Evolutionary conservation across 1,284 basidiomycete species (phyloP).

Genomic region (Ceratobasidium sp.): DNA sequence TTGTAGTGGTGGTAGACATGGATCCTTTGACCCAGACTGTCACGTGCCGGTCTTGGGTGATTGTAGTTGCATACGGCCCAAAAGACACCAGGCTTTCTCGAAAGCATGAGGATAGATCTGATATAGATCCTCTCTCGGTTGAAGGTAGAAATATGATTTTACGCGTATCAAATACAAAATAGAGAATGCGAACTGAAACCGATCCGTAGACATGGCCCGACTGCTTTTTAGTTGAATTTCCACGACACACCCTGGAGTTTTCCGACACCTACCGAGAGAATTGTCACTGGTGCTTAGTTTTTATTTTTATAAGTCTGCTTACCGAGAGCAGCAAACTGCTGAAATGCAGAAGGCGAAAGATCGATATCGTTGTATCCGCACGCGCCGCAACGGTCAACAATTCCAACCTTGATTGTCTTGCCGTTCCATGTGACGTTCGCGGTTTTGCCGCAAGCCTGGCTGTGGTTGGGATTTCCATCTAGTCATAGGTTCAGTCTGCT

Average conservation of each 20-base stretch:
- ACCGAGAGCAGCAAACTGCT: constrained; percentile 31
- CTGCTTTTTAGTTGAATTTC: constrained; percentile 31
- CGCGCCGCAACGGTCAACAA: constrained; percentile 33
- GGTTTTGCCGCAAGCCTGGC: constrained; percentile 33
- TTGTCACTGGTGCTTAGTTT: background rate
- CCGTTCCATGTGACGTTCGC: constrained; percentile 29
- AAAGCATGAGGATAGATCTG: too few species aligned
- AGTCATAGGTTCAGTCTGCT: background rate
- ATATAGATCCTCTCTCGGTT: too few species aligned
- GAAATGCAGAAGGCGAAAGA: constrained; percentile 35
- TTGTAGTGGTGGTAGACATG: constrained; percentile 13
- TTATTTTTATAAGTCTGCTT: too few species aligned
- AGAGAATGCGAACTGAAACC: too few species aligned
- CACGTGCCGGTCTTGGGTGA: background rate
- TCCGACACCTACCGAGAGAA: background rate
- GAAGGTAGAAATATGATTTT: too few species aligned
- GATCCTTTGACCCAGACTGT: background rate
- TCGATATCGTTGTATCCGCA: constrained; percentile 39
- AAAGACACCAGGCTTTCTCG: too few species aligned
- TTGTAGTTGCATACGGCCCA: background rate
- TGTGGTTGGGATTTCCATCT: constrained; percentile 38
- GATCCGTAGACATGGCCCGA: background rate
- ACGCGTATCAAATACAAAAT: too few species aligned
- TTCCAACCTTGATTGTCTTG: constrained; percentile 38
- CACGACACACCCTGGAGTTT: constrained; percentile 34